Evolutionary conservation across 257 asterid genomes (phyloP).

Genomic region (Striga asiatica): DNA sequence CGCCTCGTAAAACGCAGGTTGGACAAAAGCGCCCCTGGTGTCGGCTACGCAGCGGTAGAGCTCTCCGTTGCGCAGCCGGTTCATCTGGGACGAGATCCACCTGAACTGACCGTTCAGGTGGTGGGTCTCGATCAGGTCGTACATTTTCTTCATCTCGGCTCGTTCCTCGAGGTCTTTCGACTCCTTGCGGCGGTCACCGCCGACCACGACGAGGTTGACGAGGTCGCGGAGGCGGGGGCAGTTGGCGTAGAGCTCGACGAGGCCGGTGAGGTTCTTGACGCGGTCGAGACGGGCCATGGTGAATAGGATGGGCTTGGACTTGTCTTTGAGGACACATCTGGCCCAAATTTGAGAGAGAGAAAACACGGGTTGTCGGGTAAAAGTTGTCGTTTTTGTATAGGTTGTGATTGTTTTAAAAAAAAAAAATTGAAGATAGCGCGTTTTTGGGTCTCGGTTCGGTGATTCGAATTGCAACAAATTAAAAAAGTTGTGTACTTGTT

Average conservation of each 20-base stretch:
- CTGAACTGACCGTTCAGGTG: conserved; percentile 57
- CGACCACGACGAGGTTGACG: conserved; percentile 71
- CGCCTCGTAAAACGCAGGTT: conserved; percentile 77
- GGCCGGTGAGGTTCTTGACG: conserved; percentile 67
- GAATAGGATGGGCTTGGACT: conserved; percentile 58
- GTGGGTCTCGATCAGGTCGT: conserved; percentile 43
- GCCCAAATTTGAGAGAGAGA: not conserved
- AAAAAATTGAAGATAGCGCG: no score
- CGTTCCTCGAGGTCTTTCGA: conserved; percentile 75
- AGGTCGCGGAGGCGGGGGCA: conserved; percentile 52
- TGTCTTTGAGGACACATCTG: conserved; percentile 64
- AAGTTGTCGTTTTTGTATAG: no score
- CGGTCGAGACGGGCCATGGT: conserved; percentile 76
- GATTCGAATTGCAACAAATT: no score
- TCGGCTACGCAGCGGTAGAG: conserved; percentile 68
- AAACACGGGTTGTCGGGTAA: not conserved
- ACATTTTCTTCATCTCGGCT: conserved; percentile 73
- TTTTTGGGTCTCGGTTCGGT: no score
- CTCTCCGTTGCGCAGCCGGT: conserved; percentile 67
- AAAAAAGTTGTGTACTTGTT: no score
- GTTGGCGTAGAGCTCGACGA: conserved; percentile 63
- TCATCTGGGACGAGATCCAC: conserved; percentile 84
- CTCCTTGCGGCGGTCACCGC: conserved; percentile 72
- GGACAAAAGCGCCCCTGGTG: conserved; percentile 58
- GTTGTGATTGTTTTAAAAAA: no score